These are phyloP conservation scores for Persicaria tinctoria DNA, from an alignment of 148 eudicot species.

Conservation along the genomic window DNA sequence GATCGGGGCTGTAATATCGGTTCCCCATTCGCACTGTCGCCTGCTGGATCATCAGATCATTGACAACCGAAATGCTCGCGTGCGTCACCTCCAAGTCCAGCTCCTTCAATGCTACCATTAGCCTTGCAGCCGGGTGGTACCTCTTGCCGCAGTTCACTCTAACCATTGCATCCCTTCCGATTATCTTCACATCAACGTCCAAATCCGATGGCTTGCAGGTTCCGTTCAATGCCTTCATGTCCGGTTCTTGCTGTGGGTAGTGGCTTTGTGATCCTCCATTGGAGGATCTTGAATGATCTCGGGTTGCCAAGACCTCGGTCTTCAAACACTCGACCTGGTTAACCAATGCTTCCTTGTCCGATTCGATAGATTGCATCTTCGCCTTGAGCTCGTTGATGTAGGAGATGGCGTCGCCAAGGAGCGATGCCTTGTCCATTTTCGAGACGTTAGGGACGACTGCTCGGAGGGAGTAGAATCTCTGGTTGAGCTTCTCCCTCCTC, in stretches of 20 bases:
- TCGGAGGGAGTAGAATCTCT: conserved; percentile 70
- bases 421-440: conserved; percentile 95
- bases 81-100: conserved; percentile 69
- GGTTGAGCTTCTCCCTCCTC: conserved; percentile 90
- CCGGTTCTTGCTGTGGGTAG: not conserved
- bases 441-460: conserved; percentile 96
- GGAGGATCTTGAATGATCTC: conserved; percentile 22
- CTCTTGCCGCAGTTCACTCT: conserved; percentile 57
- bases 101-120: conserved; percentile 74
- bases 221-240: not conserved
- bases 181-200: conserved; percentile 76
- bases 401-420: conserved; percentile 77
- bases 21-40: conserved; percentile 70
- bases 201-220: conserved; percentile 26
- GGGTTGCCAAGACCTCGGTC: conserved; percentile 38
- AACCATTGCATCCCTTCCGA: conserved; percentile 87
- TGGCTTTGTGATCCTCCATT: not conserved
- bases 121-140: conserved; percentile 80
- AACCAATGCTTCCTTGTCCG: conserved; percentile 45
- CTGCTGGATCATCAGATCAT: conserved; percentile 93
- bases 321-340: conserved; percentile 38
- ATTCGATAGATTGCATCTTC: conserved; percentile 39
- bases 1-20: conserved; percentile 63
- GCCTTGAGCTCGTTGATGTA: conserved; percentile 71
- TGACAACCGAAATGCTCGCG: conserved; percentile 79